Evolutionary conservation across 2,329 filamentous ascomycete genomes (phyloP).

Genomic region (Phialophora chinensis): DNA sequence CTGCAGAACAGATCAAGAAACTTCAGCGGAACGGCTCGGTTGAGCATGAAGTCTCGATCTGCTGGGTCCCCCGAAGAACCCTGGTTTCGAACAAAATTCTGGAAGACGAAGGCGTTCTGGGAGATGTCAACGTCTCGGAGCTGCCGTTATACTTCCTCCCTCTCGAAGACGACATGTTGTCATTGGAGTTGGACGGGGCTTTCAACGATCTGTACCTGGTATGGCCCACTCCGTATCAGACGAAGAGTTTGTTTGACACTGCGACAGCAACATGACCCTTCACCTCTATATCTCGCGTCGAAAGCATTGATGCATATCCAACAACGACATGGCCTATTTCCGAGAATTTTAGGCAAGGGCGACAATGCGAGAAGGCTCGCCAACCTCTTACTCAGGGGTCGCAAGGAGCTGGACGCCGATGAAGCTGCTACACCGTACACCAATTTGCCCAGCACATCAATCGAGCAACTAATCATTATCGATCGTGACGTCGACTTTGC

Average conservation of each 20-base stretch:
- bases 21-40: conserved; percentile 85
- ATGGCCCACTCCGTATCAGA: conserved; percentile 39
- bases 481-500: conserved; percentile 95
- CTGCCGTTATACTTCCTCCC: conserved; percentile 89
- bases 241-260: conserved; percentile 34
- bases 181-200: conserved; percentile 84
- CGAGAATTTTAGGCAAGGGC: conserved; percentile 91
- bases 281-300: conserved; percentile 84
- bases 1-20: conserved; percentile 83
- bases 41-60: conserved; percentile 94
- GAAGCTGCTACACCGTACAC: conserved; percentile 53
- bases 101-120: conserved; percentile 90
- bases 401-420: conserved; percentile 86
- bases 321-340: conserved; percentile 88
- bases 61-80: conserved; percentile 93
- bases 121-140: conserved; percentile 87
- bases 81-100: conserved; percentile 88
- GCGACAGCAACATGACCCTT: conserved; percentile 77
- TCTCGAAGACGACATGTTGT: conserved; percentile 87
- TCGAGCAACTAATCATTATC: conserved; percentile 91
- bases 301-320: conserved; percentile 95
- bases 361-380: conserved; percentile 89
- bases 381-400: conserved; percentile 86
- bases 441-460: conserved; percentile 78
- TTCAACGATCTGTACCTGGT: conserved; percentile 86